Evolutionary conservation across 163 green algal species (phyloP).

Genomic region (Scenedesmus sp.): DNA sequence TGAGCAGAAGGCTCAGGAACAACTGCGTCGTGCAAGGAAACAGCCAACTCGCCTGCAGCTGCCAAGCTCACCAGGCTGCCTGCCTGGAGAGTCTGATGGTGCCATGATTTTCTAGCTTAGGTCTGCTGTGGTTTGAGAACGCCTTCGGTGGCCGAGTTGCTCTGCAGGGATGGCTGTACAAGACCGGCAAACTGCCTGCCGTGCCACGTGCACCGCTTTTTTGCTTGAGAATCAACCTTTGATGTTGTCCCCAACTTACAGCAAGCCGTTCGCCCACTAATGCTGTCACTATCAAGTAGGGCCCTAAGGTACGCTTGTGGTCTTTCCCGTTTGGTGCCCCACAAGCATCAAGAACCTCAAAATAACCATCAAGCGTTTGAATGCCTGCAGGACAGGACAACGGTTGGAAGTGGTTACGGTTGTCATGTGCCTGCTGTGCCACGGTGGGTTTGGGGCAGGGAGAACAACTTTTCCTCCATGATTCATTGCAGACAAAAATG

Average conservation of each 20-base stretch:
- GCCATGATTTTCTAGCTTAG: neutral
- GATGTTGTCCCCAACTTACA: too few relatives aligned
- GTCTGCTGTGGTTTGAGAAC: neutral
- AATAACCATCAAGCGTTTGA: neutral
- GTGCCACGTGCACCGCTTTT: neutral
- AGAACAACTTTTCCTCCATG: too few relatives aligned
- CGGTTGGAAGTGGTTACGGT: neutral
- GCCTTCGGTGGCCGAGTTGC: neutral
- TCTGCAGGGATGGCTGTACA: neutral
- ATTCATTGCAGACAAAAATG: too few relatives aligned
- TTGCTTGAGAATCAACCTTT: too few relatives aligned
- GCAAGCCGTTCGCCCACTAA: neutral
- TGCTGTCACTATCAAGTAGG: neutral
- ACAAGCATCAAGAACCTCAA: neutral
- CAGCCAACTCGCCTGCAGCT: neutral
- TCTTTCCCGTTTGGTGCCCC: neutral
- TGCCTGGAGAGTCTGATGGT: neutral
- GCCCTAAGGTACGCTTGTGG: neutral
- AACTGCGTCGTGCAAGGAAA: conserved; percentile 28
- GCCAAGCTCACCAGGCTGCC: conserved; percentile 11
- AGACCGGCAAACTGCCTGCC: neutral
- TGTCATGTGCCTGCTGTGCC: neutral
- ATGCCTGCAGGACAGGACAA: neutral
- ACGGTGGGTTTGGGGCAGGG: neutral
- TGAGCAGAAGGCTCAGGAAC: neutral